These are phyloP conservation scores for Globisporangium mamillatum DNA, from an alignment of 352 stramenopile species.

Conservation along the genomic window DNA sequence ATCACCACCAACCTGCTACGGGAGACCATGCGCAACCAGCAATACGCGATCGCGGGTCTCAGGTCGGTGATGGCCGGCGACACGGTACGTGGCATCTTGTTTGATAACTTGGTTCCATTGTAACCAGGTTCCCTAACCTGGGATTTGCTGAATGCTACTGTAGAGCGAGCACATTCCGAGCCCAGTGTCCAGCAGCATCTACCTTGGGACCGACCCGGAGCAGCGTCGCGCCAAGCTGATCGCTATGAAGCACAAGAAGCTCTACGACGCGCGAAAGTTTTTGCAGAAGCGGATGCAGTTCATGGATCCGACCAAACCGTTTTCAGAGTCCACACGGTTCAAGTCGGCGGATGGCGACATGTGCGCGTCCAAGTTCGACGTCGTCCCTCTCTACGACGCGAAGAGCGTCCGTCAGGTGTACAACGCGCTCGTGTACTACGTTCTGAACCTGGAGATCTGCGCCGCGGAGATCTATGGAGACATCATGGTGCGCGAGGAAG, in stretches of 20 bases:
- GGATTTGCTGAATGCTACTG: background rate
- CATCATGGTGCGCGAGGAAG: slow-evolving; percentile 4
- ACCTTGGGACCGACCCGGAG: background rate
- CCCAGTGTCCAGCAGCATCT: background rate
- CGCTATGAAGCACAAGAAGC: slow-evolving; percentile 4
- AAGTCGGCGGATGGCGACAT: background rate
- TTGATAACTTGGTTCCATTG: background rate
- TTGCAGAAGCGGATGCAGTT: background rate
- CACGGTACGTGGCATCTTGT: background rate
- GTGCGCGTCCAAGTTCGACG: background rate
- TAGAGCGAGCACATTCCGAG: background rate
- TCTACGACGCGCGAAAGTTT: slow-evolving; percentile 1
- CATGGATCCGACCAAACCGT: background rate
- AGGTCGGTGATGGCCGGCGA: background rate
- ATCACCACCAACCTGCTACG: background rate
- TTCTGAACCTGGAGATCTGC: slow-evolving; percentile 5
- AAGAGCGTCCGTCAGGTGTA: slow-evolving; percentile 12
- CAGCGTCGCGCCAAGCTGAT: background rate
- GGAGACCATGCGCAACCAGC: slow-evolving; percentile 3
- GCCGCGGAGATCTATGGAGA: background rate
- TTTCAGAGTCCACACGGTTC: background rate
- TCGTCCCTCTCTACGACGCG: background rate
- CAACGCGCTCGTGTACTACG: slow-evolving; percentile 5
- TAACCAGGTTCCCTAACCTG: background rate
- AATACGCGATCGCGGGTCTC: background rate